These are phyloP conservation scores for Kazachstania taianensis DNA, from an alignment of 805 yeast species.

Conservation along the genomic window DNA sequence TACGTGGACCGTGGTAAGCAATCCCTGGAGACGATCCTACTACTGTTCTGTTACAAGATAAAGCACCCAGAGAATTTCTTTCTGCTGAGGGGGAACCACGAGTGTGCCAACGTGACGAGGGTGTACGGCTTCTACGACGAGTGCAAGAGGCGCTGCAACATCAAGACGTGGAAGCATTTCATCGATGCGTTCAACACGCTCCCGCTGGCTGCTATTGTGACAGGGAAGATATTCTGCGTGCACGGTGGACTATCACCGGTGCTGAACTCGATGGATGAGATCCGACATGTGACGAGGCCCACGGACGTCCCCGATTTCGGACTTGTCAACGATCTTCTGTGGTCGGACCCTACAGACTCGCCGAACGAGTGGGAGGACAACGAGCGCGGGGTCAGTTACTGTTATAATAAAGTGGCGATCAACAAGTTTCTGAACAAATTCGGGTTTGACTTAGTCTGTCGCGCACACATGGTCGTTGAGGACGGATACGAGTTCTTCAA, in stretches of 20 bases:
- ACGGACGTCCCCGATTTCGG: slow-evolving; percentile 78
- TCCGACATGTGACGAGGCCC: slow-evolving; percentile 61
- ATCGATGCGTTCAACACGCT: slow-evolving; percentile 89
- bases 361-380: slow-evolving; percentile 61
- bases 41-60: slow-evolving; percentile 82
- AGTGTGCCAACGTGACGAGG: slow-evolving; percentile 90
- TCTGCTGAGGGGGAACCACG: slow-evolving; percentile 91
- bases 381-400: slow-evolving; percentile 72
- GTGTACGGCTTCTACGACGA: slow-evolving; percentile 97
- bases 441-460: slow-evolving; percentile 61
- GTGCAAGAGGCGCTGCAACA: slow-evolving; percentile 84
- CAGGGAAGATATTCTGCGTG: slow-evolving; percentile 83
- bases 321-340: slow-evolving; percentile 59
- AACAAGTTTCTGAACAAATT: slow-evolving; percentile 53
- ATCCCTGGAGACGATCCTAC: slow-evolving; percentile 78
- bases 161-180: slow-evolving; percentile 87
- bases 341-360: slow-evolving; percentile 69
- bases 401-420: slow-evolving; percentile 62
- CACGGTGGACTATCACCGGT: slow-evolving; percentile 79
- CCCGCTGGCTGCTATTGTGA: slow-evolving; percentile 91
- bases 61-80: slow-evolving; percentile 95
- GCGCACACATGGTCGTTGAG: slow-evolving; percentile 86
- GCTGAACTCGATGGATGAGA: slow-evolving; percentile 50
- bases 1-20: slow-evolving; percentile 97
- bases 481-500: slow-evolving; percentile 79